phyloP scores from a whole-genome alignment of 257 asterid genomes.

The Nicotiana obtusifolia region DNA sequence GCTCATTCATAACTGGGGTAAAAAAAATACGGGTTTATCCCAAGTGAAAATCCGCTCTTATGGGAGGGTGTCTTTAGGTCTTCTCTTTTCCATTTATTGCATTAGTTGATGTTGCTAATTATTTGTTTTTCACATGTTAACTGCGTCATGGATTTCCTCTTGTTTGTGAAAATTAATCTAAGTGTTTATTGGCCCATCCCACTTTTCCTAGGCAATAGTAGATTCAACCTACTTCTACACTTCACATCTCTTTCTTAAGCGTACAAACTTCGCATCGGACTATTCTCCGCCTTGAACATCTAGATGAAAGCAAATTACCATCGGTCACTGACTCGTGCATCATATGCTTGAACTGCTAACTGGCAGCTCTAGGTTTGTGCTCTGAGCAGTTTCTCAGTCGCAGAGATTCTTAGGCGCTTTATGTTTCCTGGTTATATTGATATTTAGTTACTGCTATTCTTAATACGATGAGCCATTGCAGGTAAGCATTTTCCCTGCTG shows the following conservation, averaged over 20 bases:
- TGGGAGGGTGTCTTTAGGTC: neutral
- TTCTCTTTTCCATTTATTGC: neutral
- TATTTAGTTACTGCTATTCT: neutral
- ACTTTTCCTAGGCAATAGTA: neutral
- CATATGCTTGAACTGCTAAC: neutral
- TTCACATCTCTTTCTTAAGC: neutral
- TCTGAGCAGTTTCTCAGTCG: constrained; percentile 1
- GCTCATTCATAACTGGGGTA: neutral
- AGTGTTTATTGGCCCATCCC: neutral
- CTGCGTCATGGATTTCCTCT: neutral
- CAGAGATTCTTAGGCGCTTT: neutral
- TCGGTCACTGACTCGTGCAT: neutral
- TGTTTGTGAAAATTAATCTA: neutral
- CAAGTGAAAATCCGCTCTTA: neutral
- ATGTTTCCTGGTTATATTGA: neutral
- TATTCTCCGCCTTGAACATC: neutral
- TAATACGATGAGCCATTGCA: constrained; percentile 27
- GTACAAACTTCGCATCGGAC: neutral
- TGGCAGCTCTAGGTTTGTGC: constrained; percentile 1
- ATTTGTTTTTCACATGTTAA: neutral
- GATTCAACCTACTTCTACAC: neutral
- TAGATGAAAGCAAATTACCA: neutral
- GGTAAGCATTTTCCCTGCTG: constrained; percentile 87
- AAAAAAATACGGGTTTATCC: neutral
- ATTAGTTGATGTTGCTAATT: neutral